Evolutionary conservation across 768 basidiomycete genomes (phyloP).

Genomic region (Phylloporus arenicola): DNA sequence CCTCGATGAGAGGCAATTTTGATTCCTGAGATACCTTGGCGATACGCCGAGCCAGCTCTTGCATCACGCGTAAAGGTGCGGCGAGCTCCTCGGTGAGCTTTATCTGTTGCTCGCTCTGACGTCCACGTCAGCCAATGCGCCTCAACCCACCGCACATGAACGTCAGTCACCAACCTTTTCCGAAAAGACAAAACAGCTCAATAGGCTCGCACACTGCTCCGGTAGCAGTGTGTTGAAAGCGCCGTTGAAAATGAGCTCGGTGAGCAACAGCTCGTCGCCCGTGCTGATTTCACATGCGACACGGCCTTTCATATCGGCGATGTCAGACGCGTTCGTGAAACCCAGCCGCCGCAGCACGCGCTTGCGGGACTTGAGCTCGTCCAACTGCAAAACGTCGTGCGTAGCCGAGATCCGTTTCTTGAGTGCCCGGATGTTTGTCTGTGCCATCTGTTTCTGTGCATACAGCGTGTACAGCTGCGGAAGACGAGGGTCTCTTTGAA

Average conservation of each 20-base stretch:
- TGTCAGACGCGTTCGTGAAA: slow-evolving; percentile 84
- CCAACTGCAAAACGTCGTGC: slow-evolving; percentile 88
- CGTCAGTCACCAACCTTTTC: slow-evolving; percentile 91
- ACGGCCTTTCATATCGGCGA: slow-evolving; percentile 96
- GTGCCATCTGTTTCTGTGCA: slow-evolving; percentile 65
- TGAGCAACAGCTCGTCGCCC: slow-evolving; percentile 92
- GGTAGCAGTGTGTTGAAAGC: slow-evolving; percentile 87
- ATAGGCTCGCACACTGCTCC: slow-evolving; percentile 88
- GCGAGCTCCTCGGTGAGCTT: slow-evolving; percentile 92
- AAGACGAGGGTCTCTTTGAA: slow-evolving; percentile 74
- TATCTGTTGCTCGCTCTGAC: slow-evolving; percentile 76
- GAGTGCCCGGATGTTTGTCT: slow-evolving; percentile 64
- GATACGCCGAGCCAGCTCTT: slow-evolving; percentile 91
- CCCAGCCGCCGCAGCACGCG: slow-evolving; percentile 88
- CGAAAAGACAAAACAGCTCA: slow-evolving; percentile 96
- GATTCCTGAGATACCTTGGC: slow-evolving; percentile 96
- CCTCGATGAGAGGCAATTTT: slow-evolving; percentile 82
- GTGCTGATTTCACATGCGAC: slow-evolving; percentile 98
- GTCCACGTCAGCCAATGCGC: not conserved
- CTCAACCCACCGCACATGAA: not conserved
- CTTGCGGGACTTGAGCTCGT: slow-evolving; percentile 94
- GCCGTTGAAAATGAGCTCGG: slow-evolving; percentile 96
- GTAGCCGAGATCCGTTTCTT: slow-evolving; percentile 87
- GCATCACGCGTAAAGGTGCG: slow-evolving; percentile 88
- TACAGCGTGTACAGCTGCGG: slow-evolving; percentile 80